A percentile compares a stretch with the other conserved stretches of the same genome.
Evolutionary conservation across 148 eudicot genomes (phyloP).

Genomic region (Camellia granthamiana): DNA sequence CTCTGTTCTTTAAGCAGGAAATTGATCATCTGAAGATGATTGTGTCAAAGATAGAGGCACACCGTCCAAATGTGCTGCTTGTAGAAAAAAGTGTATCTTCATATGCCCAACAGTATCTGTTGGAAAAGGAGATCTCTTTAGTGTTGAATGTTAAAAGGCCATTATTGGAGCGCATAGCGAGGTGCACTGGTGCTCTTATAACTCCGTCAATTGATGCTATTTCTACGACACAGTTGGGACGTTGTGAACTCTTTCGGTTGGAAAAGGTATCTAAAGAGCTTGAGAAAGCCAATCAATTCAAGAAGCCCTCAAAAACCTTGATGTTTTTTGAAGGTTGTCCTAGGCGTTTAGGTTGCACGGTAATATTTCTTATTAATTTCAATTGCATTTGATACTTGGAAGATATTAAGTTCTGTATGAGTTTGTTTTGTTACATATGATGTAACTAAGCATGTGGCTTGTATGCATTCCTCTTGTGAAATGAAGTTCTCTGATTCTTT

Average conservation of each 20-base stretch:
- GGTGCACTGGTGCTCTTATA: slow-evolving; percentile 83
- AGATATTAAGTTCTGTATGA: not conserved
- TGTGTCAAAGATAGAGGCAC: slow-evolving; percentile 90
- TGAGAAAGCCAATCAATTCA: slow-evolving; percentile 52
- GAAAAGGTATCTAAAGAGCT: slow-evolving; percentile 78
- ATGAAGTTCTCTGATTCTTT: slow-evolving; percentile 1
- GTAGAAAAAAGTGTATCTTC: slow-evolving; percentile 98
- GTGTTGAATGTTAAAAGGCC: slow-evolving; percentile 92
- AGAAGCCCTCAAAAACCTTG: slow-evolving; percentile 71
- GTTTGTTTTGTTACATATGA: not conserved
- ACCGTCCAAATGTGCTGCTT: slow-evolving; percentile 77
- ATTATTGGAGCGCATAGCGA: slow-evolving; percentile 72
- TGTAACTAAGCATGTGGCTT: not conserved
- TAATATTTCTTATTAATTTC: slow-evolving; percentile 25
- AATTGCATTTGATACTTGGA: not conserved
- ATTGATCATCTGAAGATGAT: slow-evolving; percentile 77
- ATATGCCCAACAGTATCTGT: slow-evolving; percentile 82
- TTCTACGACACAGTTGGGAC: slow-evolving; percentile 63
- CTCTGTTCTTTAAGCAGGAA: slow-evolving; percentile 49
- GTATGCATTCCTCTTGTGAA: not conserved
- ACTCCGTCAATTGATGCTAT: slow-evolving; percentile 71
- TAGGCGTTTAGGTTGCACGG: slow-evolving; percentile 97
- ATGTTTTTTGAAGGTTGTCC: slow-evolving; percentile 99
- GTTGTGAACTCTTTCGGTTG: slow-evolving; percentile 79
- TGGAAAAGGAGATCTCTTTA: slow-evolving; percentile 90